Evolutionary conservation across 352 stramenopile species (phyloP).

Genomic region (Pythium phragmitis): DNA sequence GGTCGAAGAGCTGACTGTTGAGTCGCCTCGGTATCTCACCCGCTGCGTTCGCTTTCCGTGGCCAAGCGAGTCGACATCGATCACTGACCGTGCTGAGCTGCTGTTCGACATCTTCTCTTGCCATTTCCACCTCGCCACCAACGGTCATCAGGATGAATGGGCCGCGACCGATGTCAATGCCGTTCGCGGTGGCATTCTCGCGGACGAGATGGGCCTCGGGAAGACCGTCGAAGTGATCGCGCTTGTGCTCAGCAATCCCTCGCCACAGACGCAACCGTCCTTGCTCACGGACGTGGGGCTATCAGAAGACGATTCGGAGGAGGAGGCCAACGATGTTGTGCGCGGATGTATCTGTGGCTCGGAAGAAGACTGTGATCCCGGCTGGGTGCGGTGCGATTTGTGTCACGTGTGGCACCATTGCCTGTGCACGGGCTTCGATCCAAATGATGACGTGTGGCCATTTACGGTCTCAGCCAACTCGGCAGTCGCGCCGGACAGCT

Average conservation of each 20-base stretch:
- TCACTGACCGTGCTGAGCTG: neutral
- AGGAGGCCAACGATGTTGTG: constrained; percentile 7
- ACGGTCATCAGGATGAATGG: neutral
- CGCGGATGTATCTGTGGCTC: constrained; percentile 59
- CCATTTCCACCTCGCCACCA: neutral
- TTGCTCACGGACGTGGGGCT: constrained; percentile 49
- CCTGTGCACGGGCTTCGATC: constrained; percentile 50
- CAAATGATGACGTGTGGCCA: neutral
- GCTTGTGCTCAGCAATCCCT: constrained; percentile 48
- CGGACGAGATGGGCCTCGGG: constrained; percentile 91
- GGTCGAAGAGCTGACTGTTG: neutral
- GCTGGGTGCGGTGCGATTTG: constrained; percentile 50
- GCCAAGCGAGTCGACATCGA: neutral
- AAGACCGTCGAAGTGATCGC: constrained; percentile 86
- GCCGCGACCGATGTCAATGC: neutral
- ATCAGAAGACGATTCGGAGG: constrained; percentile 1
- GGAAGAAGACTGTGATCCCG: constrained; percentile 32
- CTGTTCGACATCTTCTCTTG: constrained; percentile 22
- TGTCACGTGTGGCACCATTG: constrained; percentile 65
- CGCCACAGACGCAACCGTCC: neutral
- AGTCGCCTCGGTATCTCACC: constrained; percentile 4
- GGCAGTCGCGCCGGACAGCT: constrained; percentile 15
- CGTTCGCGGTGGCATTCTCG: constrained; percentile 85
- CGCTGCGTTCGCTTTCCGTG: constrained; percentile 12
- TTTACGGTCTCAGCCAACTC: neutral